A percentile compares a stretch with the other conserved stretches of the same genome.
Conservation (phyloP, 2,329 filamentous ascomycete genomes). For the Ceratocystis huliohia region DNA sequence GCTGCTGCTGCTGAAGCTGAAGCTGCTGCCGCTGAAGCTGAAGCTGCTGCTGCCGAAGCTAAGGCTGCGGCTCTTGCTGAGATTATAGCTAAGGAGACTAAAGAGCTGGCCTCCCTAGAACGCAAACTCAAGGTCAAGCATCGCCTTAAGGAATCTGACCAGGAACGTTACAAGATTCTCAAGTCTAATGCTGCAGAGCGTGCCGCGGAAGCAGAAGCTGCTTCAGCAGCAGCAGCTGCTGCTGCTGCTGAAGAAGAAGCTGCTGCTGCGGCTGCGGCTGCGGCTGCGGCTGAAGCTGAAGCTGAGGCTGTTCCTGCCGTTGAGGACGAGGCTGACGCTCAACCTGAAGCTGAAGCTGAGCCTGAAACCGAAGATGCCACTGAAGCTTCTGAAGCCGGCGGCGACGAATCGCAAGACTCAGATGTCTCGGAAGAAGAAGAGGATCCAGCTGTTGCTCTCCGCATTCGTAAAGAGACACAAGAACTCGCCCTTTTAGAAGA, state of each 20-base stretch:
- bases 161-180: conserved; percentile 11
- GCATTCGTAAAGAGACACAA: conserved; percentile 12
- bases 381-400: background rate
- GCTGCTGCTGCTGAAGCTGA: conserved; percentile 25
- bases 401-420: conserved; percentile 10
- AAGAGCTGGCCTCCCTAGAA: conserved; percentile 13
- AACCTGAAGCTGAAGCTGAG: background rate
- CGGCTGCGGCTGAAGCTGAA: background rate
- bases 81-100: conserved; percentile 13
- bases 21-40: conserved; percentile 14
- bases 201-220: conserved; percentile 4
- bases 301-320: conserved; percentile 3
- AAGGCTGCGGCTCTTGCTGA: conserved; percentile 7
- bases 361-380: background rate
- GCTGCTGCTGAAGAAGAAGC: background rate
- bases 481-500: conserved; percentile 16
- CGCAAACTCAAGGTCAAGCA: conserved; percentile 3
- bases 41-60: background rate
- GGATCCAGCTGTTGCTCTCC: background rate
- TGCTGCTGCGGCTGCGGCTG: conserved; percentile 2
- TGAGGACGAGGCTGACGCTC: background rate
- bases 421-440: conserved; percentile 10
- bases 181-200: conserved; percentile 6
- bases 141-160: conserved; percentile 11
- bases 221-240: background rate